phyloP scores from a whole-genome alignment of 306 rosid genomes.

The Pachyrhizus erosus region DNA sequence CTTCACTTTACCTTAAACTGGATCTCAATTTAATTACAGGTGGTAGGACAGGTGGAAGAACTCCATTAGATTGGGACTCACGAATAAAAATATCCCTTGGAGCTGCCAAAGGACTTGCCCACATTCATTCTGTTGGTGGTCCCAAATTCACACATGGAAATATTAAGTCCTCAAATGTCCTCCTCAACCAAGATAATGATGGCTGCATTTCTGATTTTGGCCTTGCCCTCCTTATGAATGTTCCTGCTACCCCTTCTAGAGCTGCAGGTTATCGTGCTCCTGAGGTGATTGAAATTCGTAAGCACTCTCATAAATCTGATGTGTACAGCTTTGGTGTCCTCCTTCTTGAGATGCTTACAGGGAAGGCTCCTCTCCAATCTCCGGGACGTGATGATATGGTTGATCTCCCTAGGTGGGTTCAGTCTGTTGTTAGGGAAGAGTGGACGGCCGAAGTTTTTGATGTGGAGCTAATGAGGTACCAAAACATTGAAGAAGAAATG shows the following conservation, averaged over 20 bases:
- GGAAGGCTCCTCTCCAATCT: constrained; percentile 93
- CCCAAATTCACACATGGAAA: constrained; percentile 89
- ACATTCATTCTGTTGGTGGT: constrained; percentile 84
- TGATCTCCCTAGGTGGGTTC: constrained; percentile 99
- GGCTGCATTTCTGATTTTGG: constrained; percentile 93
- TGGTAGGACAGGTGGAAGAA: constrained; percentile 69
- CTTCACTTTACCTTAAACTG: constrained; percentile 14
- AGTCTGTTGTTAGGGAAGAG: constrained; percentile 96
- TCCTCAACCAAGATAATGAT: constrained; percentile 74
- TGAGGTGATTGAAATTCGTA: constrained; percentile 85
- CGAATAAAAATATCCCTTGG: constrained; percentile 79
- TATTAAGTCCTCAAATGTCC: constrained; percentile 88
- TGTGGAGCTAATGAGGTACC: constrained; percentile 90
- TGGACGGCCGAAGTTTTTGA: constrained; percentile 99
- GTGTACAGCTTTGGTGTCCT: constrained; percentile 94
- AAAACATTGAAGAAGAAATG: constrained; percentile 95
- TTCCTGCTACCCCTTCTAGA: constrained; percentile 76
- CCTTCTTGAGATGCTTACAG: constrained; percentile 90
- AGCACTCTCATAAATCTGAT: constrained; percentile 90
- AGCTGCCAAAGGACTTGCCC: constrained; percentile 85
- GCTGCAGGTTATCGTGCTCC: constrained; percentile 96
- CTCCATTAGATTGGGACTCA: constrained; percentile 82
- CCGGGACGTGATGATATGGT: constrained; percentile 90
- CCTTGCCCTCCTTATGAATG: constrained; percentile 81
- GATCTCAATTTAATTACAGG: constrained; percentile 58